Evolutionary conservation across 1,139 yeast species (phyloP), one percentile per base, ranked within the genome.

Genomic region (Magnusiomyces suaveolens): DNA sequence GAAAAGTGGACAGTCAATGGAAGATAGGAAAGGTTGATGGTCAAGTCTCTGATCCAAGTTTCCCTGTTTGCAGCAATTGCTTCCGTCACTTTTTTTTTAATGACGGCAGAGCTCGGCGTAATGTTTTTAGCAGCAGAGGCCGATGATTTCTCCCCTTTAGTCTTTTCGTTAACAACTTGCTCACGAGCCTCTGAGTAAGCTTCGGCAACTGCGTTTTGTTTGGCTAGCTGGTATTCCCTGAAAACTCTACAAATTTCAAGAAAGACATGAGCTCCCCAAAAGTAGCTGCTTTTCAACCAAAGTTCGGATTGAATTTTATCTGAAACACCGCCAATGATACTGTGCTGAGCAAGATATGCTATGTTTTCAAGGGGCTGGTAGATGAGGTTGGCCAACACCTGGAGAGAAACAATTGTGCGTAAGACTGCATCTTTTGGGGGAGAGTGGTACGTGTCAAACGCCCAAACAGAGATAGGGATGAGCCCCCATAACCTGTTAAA

Each of bases 1-100:
- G 75, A 71, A 77, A 77, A 73, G 59, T 73, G 77, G 46, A 71
- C 60, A 1, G 77, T 70, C 52, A 73, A 59, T 2, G 77, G 77
- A 43, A 71, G 63, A 66, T 73, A 73, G 18, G 72, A 70, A 33
- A 69, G 57, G 57, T 72, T 71, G 53, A 69, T 67, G n/a, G 69
- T 54, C 29, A 73, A 57, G 36, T 63, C 26, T 50, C 52, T 47
- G 49, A 48, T 48, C 56, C 56, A 54, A 10, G 21, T 32, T 25
- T 25, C 41, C 43, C 24, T 43, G 24, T 48, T 48, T 38, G 29
- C 51, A 20, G 44, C 44, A 41, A 41, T 41, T 3, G 44, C 44
- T 21, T 41, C 14, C 25, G 12, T 6, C 10, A 32, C 36, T 6
- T 26, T 18, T 46, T 46, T 3, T 2, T 46, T 41, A 20, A 41